These are phyloP conservation scores for Extremus antarcticus DNA, from an alignment of 495 filamentous ascomycete species.

Conservation along the genomic window DNA sequence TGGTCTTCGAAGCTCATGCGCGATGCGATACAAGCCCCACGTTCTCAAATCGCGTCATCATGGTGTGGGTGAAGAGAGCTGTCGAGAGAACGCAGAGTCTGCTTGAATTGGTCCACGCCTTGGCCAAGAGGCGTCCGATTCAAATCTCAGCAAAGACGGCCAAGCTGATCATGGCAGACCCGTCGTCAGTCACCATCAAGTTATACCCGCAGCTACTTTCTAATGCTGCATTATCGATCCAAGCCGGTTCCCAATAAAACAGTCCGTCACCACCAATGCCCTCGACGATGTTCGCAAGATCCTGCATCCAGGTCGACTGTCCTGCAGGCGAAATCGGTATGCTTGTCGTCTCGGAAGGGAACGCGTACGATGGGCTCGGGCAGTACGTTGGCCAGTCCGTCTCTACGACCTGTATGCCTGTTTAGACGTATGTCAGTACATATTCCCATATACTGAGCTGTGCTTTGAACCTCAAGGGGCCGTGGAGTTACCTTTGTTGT, in stretches of 20 bases:
- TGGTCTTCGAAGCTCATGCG: too few species aligned
- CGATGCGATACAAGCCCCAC: too few species aligned
- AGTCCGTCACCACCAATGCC: slow-evolving; percentile 26
- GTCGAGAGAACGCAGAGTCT: too few species aligned
- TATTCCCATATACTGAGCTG: too few species aligned
- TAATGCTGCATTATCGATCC: slow-evolving; percentile 27
- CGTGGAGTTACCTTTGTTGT: slow-evolving; percentile 26
- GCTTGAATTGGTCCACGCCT: too few species aligned
- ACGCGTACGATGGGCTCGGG: slow-evolving; percentile 16
- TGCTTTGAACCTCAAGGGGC: too few species aligned
- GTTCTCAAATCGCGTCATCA: too few species aligned
- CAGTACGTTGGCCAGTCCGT: slow-evolving; percentile 35
- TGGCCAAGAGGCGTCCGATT: too few species aligned
- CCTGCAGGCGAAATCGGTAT: slow-evolving; percentile 29
- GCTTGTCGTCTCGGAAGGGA: slow-evolving; percentile 16
- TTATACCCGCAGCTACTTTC: slow-evolving; percentile 27
- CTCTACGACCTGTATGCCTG: slow-evolving; percentile 31
- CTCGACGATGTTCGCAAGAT: slow-evolving; percentile 25
- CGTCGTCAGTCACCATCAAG: slow-evolving; percentile 26
- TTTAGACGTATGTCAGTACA: neutral
- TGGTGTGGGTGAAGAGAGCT: too few species aligned
- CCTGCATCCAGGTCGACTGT: slow-evolving; percentile 28
- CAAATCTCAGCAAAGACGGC: neutral
- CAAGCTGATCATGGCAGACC: slow-evolving; percentile 2
- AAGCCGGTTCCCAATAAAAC: slow-evolving; percentile 37